A percentile compares a stretch with the other conserved stretches of the same genome.
Evolutionary conservation across 1,139 yeast genomes (phyloP).

Genomic region (Scheffersomyces illinoinensis): DNA sequence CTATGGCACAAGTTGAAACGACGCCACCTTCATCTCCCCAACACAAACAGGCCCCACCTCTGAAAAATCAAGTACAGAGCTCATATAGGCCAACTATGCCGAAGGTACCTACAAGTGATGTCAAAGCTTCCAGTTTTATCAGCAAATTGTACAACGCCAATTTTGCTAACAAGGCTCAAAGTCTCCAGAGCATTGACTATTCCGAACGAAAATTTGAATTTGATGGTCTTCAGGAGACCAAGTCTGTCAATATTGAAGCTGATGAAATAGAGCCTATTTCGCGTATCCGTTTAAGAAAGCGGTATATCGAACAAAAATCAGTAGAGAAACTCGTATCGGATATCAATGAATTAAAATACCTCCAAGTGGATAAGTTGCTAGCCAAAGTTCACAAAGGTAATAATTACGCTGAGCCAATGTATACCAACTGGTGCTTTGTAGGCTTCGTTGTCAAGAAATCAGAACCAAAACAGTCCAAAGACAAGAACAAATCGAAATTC

Average conservation of each 20-base stretch:
- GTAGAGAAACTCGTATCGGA: slow-evolving; percentile 23
- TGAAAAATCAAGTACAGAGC: background rate
- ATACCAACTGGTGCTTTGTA: slow-evolving; percentile 71
- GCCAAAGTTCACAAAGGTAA: slow-evolving; percentile 68
- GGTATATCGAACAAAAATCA: slow-evolving; percentile 44
- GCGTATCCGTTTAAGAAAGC: slow-evolving; percentile 23
- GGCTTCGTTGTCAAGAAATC: slow-evolving; percentile 68
- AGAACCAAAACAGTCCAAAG: slow-evolving; percentile 46
- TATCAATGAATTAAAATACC: slow-evolving; percentile 39
- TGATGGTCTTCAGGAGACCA: slow-evolving; percentile 11
- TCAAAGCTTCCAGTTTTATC: slow-evolving; percentile 10
- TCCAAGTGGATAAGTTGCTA: slow-evolving; percentile 57
- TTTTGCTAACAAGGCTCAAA: slow-evolving; percentile 6
- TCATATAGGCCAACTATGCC: background rate
- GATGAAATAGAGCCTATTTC: slow-evolving; percentile 15
- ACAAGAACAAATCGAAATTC: slow-evolving; percentile 46
- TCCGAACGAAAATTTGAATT: slow-evolving; percentile 18
- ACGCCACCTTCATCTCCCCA: background rate
- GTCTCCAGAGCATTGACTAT: slow-evolving; percentile 13
- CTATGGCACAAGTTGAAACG: background rate
- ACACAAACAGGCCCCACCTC: background rate
- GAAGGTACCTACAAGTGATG: background rate
- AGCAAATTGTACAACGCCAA: slow-evolving; percentile 11
- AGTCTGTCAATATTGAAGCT: slow-evolving; percentile 7
- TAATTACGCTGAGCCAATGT: slow-evolving; percentile 63